Percentiles rank a stretch among this genome's conserved stretches.
phyloP scores from a whole-genome alignment of 1,284 basidiomycete species.

The Takashimella tepidaria region DNA sequence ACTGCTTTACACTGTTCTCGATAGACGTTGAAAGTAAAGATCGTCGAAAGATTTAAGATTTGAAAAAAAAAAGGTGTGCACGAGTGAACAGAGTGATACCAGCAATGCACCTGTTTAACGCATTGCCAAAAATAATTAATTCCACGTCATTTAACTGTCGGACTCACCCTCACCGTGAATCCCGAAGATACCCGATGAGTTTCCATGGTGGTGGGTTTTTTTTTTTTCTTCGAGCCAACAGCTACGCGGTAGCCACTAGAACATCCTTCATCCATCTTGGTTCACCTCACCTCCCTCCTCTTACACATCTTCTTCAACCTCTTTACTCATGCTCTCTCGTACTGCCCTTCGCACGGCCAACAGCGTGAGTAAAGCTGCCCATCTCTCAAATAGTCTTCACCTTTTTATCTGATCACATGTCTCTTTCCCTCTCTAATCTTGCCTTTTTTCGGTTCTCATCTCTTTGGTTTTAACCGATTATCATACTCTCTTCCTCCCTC shows the following conservation, averaged over 20 bases:
- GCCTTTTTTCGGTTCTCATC: not conserved
- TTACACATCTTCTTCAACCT: not conserved
- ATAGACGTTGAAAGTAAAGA: too few species aligned
- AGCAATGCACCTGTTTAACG: too few species aligned
- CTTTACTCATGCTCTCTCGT: slow-evolving; percentile 19
- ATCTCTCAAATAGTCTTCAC: not conserved
- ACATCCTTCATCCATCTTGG: too few species aligned
- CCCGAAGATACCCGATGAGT: not conserved
- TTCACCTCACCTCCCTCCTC: not conserved
- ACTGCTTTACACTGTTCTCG: too few species aligned
- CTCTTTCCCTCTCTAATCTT: not conserved
- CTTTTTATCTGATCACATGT: not conserved
- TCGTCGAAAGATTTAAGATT: too few species aligned
- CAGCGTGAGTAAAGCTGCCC: slow-evolving; percentile 29
- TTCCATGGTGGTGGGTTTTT: too few species aligned
- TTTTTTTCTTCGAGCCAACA: too few species aligned
- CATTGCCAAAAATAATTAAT: not conserved
- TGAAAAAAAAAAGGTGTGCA: not conserved
- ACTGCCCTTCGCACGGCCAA: slow-evolving; percentile 22
- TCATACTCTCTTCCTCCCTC: not conserved
- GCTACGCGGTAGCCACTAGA: too few species aligned
- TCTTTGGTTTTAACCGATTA: not conserved
- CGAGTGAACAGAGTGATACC: not conserved
- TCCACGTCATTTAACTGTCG: slow-evolving; percentile 2
- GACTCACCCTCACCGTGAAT: not conserved